Evolutionary conservation across 768 basidiomycete species (phyloP).

Genomic region (Boletus subcaerulescens): DNA sequence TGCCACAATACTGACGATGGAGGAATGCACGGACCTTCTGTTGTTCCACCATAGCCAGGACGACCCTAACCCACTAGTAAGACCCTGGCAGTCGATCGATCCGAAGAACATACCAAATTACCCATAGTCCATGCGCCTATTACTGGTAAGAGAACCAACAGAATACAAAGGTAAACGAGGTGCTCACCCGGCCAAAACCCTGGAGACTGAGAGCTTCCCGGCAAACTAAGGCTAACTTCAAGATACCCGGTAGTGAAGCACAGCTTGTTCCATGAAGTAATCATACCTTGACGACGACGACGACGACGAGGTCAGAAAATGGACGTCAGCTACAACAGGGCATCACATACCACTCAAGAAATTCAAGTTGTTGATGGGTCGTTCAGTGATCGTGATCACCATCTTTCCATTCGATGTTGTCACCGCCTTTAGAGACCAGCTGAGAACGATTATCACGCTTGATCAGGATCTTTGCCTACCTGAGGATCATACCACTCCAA

Average conservation of each 20-base stretch:
- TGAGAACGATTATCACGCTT: constrained; percentile 1
- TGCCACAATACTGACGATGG: neutral
- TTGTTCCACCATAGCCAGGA: constrained; percentile 87
- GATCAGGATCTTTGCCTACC: constrained; percentile 35
- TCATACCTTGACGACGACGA: constrained; percentile 45
- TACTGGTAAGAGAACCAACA: neutral
- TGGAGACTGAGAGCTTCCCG: constrained; percentile 55
- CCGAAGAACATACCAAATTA: constrained; percentile 41
- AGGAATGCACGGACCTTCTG: constrained; percentile 53
- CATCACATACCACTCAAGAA: constrained; percentile 66
- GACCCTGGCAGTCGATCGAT: neutral
- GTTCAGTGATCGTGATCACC: constrained; percentile 75
- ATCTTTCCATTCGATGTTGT: constrained; percentile 78
- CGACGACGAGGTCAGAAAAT: constrained; percentile 4
- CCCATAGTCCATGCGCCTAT: constrained; percentile 75
- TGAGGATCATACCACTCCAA: constrained; percentile 82
- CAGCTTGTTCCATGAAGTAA: constrained; percentile 90
- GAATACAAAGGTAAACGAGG: constrained; percentile 18
- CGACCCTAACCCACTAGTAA: constrained; percentile 52
- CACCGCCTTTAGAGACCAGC: constrained; percentile 41
- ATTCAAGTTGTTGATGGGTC: constrained; percentile 72
- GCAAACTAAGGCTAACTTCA: constrained; percentile 76
- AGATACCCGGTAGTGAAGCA: constrained; percentile 94
- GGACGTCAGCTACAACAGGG: neutral
- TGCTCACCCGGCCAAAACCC: constrained; percentile 84